Base-by-base conservation (phyloP, 805 yeast genomes). In the Teunomyces pallodes region DNA sequence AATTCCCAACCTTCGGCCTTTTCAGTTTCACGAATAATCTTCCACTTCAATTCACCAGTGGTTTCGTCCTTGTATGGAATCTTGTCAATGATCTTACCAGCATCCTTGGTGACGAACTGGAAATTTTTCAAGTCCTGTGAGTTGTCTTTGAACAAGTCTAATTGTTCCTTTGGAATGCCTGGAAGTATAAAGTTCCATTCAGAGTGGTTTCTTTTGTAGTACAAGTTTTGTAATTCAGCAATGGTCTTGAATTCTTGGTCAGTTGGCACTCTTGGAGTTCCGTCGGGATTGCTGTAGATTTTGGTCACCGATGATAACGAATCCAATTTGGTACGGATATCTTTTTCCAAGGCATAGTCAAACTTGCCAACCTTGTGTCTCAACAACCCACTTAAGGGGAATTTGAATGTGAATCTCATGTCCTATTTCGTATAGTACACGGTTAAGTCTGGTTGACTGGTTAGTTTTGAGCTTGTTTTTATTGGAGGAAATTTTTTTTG, bases 1-100 rank as follows among this genome's bases (percentile, higher is more conserved):
- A 75, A 74, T 64, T 89, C 96, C 96, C 96, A 88, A 43, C 95
- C 95, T 70, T 88, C 95, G 32, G 76, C 76, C 61, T 82, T 83
- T 58, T 79, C 82, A 46, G 84, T 80, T 62, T 82, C 90, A 53
- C 94, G 77, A 41, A 89, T 82, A 48, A 87, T 70, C 58, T 82
- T 79, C 95, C 94, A 88, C 59, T 83, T 82, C 58, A 87, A 79
- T 59, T 83, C 86, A 32, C 96, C 96, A 13, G 88, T 83, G 35
- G 82, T 73, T 38, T 86, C 83, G 67, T 86, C 94, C 68, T 84
- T 87, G 64, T 81, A 87, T 39, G 96, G 96, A 50, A 88, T 81
- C 69, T 88, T 88, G 66, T 88, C 96, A 54, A 89, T 77, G 58
- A 88, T 84, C 58, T 81, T 75, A 43, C 86, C 78, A 2, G 75